Conservation (phyloP, 495 filamentous ascomycete species). For the Tuber aestivum region DNA sequence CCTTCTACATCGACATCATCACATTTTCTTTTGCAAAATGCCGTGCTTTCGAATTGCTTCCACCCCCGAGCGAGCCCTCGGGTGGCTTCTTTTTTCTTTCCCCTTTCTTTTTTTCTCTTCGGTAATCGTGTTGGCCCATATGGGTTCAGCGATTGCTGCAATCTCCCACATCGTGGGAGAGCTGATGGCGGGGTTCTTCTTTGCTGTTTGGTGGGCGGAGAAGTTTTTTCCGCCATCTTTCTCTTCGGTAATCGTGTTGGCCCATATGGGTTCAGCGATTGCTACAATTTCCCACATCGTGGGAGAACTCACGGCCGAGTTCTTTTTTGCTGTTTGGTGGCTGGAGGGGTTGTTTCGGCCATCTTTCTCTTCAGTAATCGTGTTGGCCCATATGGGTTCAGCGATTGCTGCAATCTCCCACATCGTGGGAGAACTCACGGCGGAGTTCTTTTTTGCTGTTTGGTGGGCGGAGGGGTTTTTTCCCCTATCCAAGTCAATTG, state of each 20-base stretch:
- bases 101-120: background rate
- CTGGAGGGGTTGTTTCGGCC: too few species aligned
- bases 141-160: background rate
- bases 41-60: background rate
- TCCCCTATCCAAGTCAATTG: background rate
- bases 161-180: background rate
- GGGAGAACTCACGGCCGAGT: background rate
- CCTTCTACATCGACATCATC: background rate
- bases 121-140: background rate
- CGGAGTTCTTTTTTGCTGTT: background rate
- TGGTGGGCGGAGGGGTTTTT: background rate
- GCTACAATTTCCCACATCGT: background rate
- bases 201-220: background rate
- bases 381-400: background rate
- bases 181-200: background rate
- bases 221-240: too few species aligned
- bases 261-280: background rate
- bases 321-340: background rate
- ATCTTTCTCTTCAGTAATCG: background rate
- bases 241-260: background rate
- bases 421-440: background rate
- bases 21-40: background rate
- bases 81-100: background rate
- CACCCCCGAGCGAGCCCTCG: background rate
- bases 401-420: background rate